Base-by-base conservation (phyloP, 805 yeast genomes). In the Suhomyces sp. region DNA sequence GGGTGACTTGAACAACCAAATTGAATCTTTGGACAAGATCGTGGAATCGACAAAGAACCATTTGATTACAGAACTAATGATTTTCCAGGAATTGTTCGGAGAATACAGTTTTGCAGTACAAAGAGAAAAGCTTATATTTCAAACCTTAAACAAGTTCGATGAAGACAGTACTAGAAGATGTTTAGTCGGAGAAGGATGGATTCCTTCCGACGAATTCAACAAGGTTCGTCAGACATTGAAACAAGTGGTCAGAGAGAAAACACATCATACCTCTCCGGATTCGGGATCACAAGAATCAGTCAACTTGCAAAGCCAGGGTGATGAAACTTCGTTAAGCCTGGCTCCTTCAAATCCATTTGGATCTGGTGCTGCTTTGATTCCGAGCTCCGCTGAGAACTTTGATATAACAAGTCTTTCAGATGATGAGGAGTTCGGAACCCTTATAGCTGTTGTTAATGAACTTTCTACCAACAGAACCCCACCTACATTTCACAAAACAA, bases 401-500 rank as follows among this genome's bases (percentile, higher is more conserved):
- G 50, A 38, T 25, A 44, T 19, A 10, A 28, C 29, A 9, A 24
- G 29, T 13, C 11, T 33, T 7, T 32, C 28, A 4, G 39, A 31
- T 5, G 22, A 18, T 9, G 36, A 46, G 12, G 40, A 43, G 10
- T 32, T 40, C 36, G 47, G 37, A 25, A 38, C 42, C 18, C 44
- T 55, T 15, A 61, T 56, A 6, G 58, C 58, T 1, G 49, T 47
- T 25, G 63, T 70, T 43, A 76, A 76, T 43, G 71, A 70, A 20
- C 74, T 93, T 35, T 72, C 78, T 36, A 90, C 98, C 8, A 81
- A 81, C 36, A 81, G 79, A 60, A 76, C 85, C 5, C 98, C 98
- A 2, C 99, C 99, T 32, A 93, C 99, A 1, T 88, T 70, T 60
- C 96, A 88, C 64, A 80, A 84, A 54, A 86, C 95, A n/a, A 93